Conservation (phyloP, 768 basidiomycete genomes). For the Agaricus bisporus region DNA sequence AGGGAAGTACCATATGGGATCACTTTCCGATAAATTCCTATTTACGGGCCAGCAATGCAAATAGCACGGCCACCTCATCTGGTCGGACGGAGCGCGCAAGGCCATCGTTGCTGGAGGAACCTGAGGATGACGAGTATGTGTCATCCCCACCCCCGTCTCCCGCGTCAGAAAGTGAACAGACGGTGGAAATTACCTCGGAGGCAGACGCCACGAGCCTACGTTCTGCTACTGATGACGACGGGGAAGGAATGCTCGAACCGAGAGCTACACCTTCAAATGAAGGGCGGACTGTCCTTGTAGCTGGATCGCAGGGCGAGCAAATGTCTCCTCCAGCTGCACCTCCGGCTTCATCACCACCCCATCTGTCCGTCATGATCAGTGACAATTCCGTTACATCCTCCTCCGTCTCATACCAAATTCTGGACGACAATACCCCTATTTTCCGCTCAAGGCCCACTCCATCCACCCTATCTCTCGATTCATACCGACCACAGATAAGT, state of each 20-base stretch:
- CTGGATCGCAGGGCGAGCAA: constrained; percentile 1
- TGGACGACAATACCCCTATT: constrained; percentile 4
- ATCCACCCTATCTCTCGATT: constrained; percentile 2
- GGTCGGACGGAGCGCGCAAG: constrained; percentile 13
- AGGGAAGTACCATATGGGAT: constrained; percentile 61
- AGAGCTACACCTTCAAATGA: background rate
- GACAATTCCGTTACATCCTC: background rate
- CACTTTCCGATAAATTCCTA: constrained; percentile 55
- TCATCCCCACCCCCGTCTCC: constrained; percentile 18
- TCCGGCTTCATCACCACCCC: background rate
- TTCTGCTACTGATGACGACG: constrained; percentile 3
- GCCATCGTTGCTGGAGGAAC: constrained; percentile 18
- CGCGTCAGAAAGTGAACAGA: constrained; percentile 30
- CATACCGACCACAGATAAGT: constrained; percentile 3
- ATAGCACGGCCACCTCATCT: constrained; percentile 14
- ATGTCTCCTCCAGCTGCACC: background rate
- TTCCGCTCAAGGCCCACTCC: background rate
- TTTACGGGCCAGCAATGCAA: constrained; percentile 27
- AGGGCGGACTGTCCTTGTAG: background rate
- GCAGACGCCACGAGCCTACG: constrained; percentile 12
- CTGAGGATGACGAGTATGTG: constrained; percentile 14
- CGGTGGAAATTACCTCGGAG: constrained; percentile 31
- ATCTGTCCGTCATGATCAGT: background rate
- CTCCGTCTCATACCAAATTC: background rate
- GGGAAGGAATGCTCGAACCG: constrained; percentile 1